Evolutionary conservation across 2,329 filamentous ascomycete species (phyloP).

Genomic region (Xylaria sp.): DNA sequence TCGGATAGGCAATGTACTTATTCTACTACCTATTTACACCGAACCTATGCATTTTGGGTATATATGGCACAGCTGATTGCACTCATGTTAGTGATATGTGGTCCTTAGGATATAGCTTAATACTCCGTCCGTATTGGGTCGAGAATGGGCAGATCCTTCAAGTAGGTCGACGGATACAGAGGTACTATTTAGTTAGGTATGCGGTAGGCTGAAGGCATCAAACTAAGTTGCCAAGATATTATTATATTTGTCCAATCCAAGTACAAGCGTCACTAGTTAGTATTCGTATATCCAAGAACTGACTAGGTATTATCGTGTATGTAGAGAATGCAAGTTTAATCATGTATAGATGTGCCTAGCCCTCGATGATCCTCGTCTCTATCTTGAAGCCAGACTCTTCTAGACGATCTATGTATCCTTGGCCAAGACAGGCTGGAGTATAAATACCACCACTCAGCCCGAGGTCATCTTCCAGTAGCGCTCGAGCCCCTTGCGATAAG

Average conservation of each 20-base stretch:
- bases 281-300: not conserved
- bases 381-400: slow-evolving; percentile 71
- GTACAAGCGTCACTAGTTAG: not conserved
- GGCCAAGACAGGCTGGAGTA: slow-evolving; percentile 77
- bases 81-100: no score
- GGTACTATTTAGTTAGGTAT: no score
- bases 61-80: no score
- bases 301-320: not conserved
- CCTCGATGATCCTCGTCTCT: slow-evolving; percentile 62
- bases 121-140: no score
- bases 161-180: no score
- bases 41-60: no score
- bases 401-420: slow-evolving; percentile 72
- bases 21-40: no score
- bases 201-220: not conserved
- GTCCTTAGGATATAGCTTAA: no score
- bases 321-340: not conserved
- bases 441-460: slow-evolving; percentile 73
- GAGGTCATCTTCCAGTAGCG: slow-evolving; percentile 71
- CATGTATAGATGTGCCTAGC: slow-evolving; percentile 12
- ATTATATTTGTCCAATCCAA: not conserved
- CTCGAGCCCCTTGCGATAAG: slow-evolving; percentile 71
- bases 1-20: no score
- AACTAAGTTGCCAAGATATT: not conserved
- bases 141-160: no score